Percentiles rank a stretch among this genome's conserved stretches.
These are phyloP conservation scores for Lichtheimia corymbifera DNA, from an alignment of 371 early-diverging fungal genomes.

Conservation along the genomic window DNA sequence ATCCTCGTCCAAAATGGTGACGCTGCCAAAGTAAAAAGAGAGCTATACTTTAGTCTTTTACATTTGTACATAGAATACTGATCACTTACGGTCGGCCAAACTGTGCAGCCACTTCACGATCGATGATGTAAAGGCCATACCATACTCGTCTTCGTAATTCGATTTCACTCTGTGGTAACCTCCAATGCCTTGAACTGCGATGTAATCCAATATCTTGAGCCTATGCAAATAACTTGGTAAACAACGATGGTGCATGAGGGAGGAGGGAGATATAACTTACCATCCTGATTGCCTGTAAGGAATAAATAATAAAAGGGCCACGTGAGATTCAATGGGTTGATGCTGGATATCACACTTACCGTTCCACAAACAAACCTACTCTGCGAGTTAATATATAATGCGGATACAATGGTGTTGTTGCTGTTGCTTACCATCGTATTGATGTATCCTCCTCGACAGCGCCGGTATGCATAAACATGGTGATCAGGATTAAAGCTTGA, in stretches of 20 bases:
- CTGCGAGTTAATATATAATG: neutral
- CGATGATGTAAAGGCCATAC: conserved; percentile 39
- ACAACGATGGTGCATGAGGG: neutral
- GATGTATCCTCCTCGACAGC: conserved; percentile 2
- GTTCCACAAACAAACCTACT: conserved; percentile 14
- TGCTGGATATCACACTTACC: neutral
- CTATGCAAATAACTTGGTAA: neutral
- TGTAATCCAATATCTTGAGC: conserved; percentile 32
- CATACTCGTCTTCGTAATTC: conserved; percentile 48
- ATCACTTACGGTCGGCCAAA: conserved; percentile 24
- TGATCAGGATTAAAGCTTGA: conserved; percentile 35
- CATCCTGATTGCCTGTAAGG: conserved; percentile 27
- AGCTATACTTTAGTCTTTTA: too few species aligned
- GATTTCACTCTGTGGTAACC: conserved; percentile 38
- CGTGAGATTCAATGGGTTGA: neutral
- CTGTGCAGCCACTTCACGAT: conserved; percentile 41
- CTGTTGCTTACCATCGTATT: conserved; percentile 32
- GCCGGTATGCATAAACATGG: conserved; percentile 26
- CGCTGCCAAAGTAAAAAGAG: neutral
- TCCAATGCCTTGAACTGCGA: conserved; percentile 37
- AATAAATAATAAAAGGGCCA: neutral
- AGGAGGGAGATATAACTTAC: conserved; percentile 4
- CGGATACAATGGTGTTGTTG: conserved; percentile 14
- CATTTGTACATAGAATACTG: too few species aligned
- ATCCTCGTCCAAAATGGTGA: conserved; percentile 34